Percentiles rank a stretch among this genome's conserved stretches.
These are phyloP conservation scores for Aureobasidium pullulans DNA, from an alignment of 2,329 filamentous ascomycete genomes.

Conservation along the genomic window DNA sequence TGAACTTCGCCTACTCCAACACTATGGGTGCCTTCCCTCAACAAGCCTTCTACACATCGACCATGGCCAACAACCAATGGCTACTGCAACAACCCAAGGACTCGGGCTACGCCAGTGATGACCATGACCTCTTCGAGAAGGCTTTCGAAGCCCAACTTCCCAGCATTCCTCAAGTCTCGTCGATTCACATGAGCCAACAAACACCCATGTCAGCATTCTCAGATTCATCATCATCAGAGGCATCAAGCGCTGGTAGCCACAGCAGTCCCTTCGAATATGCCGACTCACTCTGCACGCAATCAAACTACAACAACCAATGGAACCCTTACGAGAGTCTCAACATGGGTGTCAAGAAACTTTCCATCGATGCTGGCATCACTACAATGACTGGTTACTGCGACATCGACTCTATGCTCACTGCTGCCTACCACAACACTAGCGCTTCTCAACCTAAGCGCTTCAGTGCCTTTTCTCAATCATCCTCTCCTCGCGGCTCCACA, in stretches of 20 bases:
- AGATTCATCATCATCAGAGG: constrained; percentile 4
- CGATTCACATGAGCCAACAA: constrained; percentile 2
- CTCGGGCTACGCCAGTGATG: constrained; percentile 9
- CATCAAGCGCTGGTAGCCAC: not conserved
- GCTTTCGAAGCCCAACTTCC: constrained; percentile 4
- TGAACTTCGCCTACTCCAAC: constrained; percentile 3
- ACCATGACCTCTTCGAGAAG: constrained; percentile 9
- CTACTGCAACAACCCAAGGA: constrained; percentile 14
- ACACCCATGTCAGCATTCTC: constrained; percentile 8
- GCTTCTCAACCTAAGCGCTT: constrained; percentile 5
- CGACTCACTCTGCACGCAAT: constrained; percentile 2
- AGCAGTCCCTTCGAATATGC: constrained; percentile 12
- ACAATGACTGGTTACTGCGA: constrained; percentile 13
- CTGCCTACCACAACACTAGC: constrained; percentile 6
- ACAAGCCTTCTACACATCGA: constrained; percentile 4
- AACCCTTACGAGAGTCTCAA: constrained; percentile 2
- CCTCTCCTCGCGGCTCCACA: not conserved
- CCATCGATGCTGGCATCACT: constrained; percentile 6
- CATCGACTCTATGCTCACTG: constrained; percentile 6
- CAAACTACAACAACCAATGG: not conserved
- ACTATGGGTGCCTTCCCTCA: not conserved
- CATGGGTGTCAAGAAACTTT: not conserved
- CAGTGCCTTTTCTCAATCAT: not conserved
- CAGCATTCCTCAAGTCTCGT: not conserved
- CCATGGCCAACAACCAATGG: constrained; percentile 6